These are phyloP conservation scores for Suaeda aralocaspica DNA, from an alignment of 148 eudicot species.

Conservation along the genomic window DNA sequence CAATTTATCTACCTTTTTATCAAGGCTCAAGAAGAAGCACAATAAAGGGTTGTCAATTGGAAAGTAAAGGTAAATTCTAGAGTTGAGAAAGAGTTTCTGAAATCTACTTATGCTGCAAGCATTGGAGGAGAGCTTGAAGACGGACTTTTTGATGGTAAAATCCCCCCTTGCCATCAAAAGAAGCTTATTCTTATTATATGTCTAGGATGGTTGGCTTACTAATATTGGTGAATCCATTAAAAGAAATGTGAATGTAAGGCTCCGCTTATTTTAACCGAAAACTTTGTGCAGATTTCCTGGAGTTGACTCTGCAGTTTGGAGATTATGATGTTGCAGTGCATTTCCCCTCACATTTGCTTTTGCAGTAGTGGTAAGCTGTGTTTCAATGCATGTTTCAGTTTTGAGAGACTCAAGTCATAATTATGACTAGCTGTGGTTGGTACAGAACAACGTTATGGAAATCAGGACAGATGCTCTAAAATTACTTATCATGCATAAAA, in stretches of 20 bases:
- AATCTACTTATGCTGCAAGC: slow-evolving; percentile 84
- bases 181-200: no score
- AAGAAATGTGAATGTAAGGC: no score
- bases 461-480: slow-evolving; percentile 90
- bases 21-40: slow-evolving; percentile 60
- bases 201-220: no score
- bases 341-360: slow-evolving; percentile 87
- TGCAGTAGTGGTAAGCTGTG: slow-evolving; percentile 54
- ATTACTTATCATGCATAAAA: slow-evolving; percentile 68
- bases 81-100: slow-evolving; percentile 90
- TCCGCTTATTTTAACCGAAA: neutral
- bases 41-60: slow-evolving; percentile 44
- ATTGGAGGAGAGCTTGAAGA: slow-evolving; percentile 94
- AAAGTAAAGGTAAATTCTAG: slow-evolving; percentile 53
- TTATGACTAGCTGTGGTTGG: slow-evolving; percentile 6
- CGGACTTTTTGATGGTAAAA: slow-evolving; percentile 94
- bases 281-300: slow-evolving; percentile 73
- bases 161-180: neutral
- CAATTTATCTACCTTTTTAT: slow-evolving; percentile 10
- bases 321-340: slow-evolving; percentile 99
- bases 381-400: no score
- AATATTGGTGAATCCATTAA: no score
- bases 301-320: slow-evolving; percentile 89
- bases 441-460: slow-evolving; percentile 84
- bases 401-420: neutral